These are phyloP conservation scores for Candida ficus DNA, from an alignment of 805 yeast species.

Conservation along the genomic window DNA sequence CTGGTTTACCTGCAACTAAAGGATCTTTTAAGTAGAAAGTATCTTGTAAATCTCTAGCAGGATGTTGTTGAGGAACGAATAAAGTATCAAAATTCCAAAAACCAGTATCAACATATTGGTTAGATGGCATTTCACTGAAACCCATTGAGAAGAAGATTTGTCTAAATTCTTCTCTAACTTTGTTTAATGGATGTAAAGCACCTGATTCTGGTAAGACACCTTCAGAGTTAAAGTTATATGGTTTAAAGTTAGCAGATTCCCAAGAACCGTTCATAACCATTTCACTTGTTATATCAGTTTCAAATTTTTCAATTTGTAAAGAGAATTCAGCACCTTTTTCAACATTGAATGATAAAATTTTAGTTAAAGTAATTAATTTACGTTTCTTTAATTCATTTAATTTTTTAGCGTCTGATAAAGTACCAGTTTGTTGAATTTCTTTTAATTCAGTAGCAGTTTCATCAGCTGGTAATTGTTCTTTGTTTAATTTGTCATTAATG, in stretches of 20 bases:
- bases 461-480: conserved; percentile 51
- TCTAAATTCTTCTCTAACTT: conserved; percentile 96
- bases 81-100: conserved; percentile 99
- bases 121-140: conserved; percentile 98
- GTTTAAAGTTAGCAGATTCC: conserved; percentile 82
- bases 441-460: conserved; percentile 60
- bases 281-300: conserved; percentile 92
- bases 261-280: conserved; percentile 83
- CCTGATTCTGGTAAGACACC: conserved; percentile 86
- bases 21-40: conserved; percentile 98
- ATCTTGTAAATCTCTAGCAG: conserved; percentile 98
- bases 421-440: conserved; percentile 50
- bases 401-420: conserved; percentile 56
- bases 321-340: conserved; percentile 83
- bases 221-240: conserved; percentile 93
- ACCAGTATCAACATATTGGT: conserved; percentile 95
- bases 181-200: conserved; percentile 93
- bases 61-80: conserved; percentile 98
- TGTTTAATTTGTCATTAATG: conserved; percentile 44
- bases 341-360: conserved; percentile 69
- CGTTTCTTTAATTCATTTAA: conserved; percentile 89
- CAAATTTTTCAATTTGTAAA: conserved; percentile 69
- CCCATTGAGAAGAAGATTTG: conserved; percentile 98
- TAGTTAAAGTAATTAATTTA: conserved; percentile 69
- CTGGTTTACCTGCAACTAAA: conserved; percentile 69